A percentile compares a stretch with the other conserved stretches of the same genome.
phyloP scores from a whole-genome alignment of 2,329 filamentous ascomycete species.

The Sarocladium strictum region DNA sequence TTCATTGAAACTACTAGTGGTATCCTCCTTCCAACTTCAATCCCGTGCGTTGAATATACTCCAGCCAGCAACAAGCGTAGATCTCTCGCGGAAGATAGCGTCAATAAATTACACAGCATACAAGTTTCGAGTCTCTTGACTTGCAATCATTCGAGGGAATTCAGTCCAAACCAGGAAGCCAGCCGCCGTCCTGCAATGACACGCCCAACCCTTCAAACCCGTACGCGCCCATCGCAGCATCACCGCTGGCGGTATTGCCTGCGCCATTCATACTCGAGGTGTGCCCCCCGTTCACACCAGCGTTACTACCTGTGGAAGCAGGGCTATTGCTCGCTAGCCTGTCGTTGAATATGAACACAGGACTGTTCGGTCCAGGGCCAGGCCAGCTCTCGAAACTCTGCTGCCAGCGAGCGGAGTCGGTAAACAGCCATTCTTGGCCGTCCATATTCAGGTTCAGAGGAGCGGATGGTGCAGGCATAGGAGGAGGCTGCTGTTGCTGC shows the following conservation, averaged over 20 bases:
- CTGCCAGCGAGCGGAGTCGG: conserved; percentile 52
- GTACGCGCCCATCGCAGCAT: conserved; percentile 2
- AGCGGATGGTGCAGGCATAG: background rate
- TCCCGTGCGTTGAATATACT: too few relatives aligned
- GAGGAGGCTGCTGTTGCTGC: background rate
- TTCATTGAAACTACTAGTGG: too few relatives aligned
- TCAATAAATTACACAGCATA: background rate
- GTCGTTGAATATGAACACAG: conserved; percentile 10
- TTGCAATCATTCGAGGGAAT: background rate
- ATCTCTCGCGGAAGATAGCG: too few relatives aligned
- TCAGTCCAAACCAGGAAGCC: conserved; percentile 29
- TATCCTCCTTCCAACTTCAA: too few relatives aligned
- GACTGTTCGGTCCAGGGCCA: conserved; percentile 16
- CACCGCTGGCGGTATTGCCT: conserved; percentile 16
- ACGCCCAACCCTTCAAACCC: conserved; percentile 26
- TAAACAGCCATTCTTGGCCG: conserved; percentile 51
- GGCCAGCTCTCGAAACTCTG: conserved; percentile 52
- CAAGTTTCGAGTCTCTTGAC: background rate
- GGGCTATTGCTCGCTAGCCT: background rate
- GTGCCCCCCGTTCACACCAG: conserved; percentile 5
- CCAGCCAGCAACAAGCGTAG: too few relatives aligned
- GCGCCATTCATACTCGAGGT: conserved; percentile 9
- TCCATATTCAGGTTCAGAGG: conserved; percentile 31
- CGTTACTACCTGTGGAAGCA: background rate
- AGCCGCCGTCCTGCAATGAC: conserved; percentile 25